Conservation (phyloP, 306 rosid genomes). For the Hippophae rhamnoides region DNA sequence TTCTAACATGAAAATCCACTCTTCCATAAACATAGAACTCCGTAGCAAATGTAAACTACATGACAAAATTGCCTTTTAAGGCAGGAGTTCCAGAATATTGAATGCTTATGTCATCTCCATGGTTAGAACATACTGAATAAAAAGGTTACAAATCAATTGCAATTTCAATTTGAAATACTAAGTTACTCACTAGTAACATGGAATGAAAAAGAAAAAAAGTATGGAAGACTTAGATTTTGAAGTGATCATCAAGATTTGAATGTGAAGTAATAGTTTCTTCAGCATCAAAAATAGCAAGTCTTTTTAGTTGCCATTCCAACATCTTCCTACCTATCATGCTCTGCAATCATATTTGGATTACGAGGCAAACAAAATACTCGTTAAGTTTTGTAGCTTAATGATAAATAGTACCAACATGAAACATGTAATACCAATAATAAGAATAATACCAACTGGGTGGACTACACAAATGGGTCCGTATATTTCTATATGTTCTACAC, state of each 20-base stretch:
- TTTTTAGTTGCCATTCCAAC: slow-evolving; percentile 89
- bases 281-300: slow-evolving; percentile 88
- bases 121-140: slow-evolving; percentile 90
- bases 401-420: no score
- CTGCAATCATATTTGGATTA: slow-evolving; percentile 38
- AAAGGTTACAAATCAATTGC: slow-evolving; percentile 7
- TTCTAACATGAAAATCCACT: no score
- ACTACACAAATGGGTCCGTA: no score
- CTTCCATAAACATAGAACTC: no score
- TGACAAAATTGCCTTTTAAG: slow-evolving; percentile 88
- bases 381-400: no score
- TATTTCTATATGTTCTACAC: no score
- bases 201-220: neutral
- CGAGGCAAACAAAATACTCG: neutral
- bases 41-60: slow-evolving; percentile 30
- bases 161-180: slow-evolving; percentile 9
- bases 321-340: slow-evolving; percentile 84
- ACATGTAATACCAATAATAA: no score
- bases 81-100: slow-evolving; percentile 97
- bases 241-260: slow-evolving; percentile 73
- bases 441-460: no score
- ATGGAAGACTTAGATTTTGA: slow-evolving; percentile 49
- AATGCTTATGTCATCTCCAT: slow-evolving; percentile 87
- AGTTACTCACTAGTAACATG: neutral
- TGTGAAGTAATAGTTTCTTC: slow-evolving; percentile 92